A percentile compares a stretch with the other conserved stretches of the same genome.
Evolutionary conservation across 2,329 filamentous ascomycete species (phyloP).

Genomic region (Fusarium sarcochroum): DNA sequence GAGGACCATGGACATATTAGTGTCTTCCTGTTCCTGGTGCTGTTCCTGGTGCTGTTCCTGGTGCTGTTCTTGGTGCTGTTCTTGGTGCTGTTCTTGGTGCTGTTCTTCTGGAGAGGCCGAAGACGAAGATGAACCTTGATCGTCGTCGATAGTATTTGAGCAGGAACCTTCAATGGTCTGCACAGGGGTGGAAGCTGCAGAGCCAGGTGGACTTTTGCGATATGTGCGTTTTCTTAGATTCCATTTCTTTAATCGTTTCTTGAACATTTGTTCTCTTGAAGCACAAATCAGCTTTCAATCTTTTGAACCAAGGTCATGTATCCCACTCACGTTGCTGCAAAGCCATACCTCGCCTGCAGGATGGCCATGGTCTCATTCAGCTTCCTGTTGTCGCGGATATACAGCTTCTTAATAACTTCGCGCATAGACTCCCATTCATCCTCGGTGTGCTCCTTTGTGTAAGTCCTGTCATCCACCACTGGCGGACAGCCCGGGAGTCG

Average conservation of each 20-base stretch:
- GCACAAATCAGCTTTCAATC: conserved; percentile 28
- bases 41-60: conserved; percentile 1
- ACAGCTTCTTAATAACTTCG: conserved; percentile 52
- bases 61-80: too few relatives aligned
- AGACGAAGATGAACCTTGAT: conserved; percentile 31
- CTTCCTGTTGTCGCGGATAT: conserved; percentile 55
- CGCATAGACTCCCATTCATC: conserved; percentile 54
- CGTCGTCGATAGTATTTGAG: conserved; percentile 34
- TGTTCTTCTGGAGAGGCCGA: conserved; percentile 31
- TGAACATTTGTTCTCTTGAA: conserved; percentile 57
- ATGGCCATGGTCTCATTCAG: conserved; percentile 56
- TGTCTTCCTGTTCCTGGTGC: conserved; percentile 15
- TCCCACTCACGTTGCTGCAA: conserved; percentile 55
- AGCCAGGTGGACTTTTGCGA: conserved; percentile 47
- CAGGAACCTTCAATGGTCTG: conserved; percentile 29
- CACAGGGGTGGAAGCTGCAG: conserved; percentile 42
- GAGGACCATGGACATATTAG: conserved; percentile 38
- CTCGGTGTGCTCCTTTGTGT: conserved; percentile 54
- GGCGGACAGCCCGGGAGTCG: conserved; percentile 51
- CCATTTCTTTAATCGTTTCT: conserved; percentile 58
- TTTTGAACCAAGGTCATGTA: background rate
- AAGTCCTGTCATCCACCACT: conserved; percentile 44
- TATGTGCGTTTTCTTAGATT: conserved; percentile 55
- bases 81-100: background rate
- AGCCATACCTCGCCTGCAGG: conserved; percentile 53